Evolutionary conservation across 1,139 yeast genomes (phyloP), one percentile per base, ranked within the genome.

Genomic region (Blastobotrys raffinosifermentans): DNA sequence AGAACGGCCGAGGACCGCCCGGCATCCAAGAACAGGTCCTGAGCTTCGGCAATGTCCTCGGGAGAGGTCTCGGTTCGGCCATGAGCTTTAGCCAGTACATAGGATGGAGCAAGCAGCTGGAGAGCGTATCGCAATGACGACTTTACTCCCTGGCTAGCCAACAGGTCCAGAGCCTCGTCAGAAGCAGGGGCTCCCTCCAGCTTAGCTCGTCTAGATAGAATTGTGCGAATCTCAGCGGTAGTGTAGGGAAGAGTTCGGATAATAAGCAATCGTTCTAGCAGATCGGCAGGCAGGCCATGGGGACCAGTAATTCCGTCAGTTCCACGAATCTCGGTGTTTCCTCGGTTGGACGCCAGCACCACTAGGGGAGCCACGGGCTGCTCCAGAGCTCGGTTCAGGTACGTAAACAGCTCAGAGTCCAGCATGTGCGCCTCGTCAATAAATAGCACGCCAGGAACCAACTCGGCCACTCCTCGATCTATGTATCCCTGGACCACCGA

Each of bases 361-460:
- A 91, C 98, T 41, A 91, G 75, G 32, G 98, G 98, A 2, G 97
- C 94, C 58, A 91, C 86, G 15, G 81, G 63, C 26, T 93, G 80
- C 65, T 91, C 98, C 46, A 91, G 71, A 4, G 98, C 98, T 50
- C 94, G 75, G 66, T 91, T 91, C 55, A 91, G 70, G 61, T 85
- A 91, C 4, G 98, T 86, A 69, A 91, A 91, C 54, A 93, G 82
- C 66, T 91, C 98, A 47, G 91, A 79, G 59, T 91, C 98, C 53
- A 91, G 73, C 98, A 91, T 91, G 66, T 91, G 91, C 19, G 89
- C 98, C 65, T 91, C 98, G 63, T 91, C 98, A 53, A 91, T 91
- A 64, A 91, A 91, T 56, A 91, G 70, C 21, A 91, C 99, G 54
- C 99, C 99, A 1, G 99, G 99, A 42, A 91, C 89, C 41, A 91